Conservation (phyloP, 805 yeast genomes). For the Suhomyces faveliae region DNA sequence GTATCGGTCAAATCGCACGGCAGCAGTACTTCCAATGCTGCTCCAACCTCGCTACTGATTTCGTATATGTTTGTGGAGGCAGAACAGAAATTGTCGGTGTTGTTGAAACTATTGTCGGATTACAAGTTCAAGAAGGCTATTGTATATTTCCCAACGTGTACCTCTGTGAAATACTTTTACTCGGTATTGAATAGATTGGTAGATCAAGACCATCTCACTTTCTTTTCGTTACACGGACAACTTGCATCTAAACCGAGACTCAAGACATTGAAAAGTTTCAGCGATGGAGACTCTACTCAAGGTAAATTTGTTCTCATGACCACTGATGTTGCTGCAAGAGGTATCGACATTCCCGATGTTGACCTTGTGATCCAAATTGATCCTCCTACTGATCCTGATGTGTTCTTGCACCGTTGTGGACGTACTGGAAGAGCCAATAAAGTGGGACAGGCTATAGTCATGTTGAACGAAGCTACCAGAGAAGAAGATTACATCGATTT, state of each 20-base stretch:
- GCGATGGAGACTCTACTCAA: constrained; percentile 39
- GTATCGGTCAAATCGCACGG: constrained; percentile 64
- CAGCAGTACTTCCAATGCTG: constrained; percentile 30
- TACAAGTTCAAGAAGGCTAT: constrained; percentile 74
- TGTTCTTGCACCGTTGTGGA: constrained; percentile 91
- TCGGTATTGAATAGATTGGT: constrained; percentile 47
- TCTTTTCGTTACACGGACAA: constrained; percentile 89
- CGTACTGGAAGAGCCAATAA: constrained; percentile 92
- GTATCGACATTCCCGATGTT: constrained; percentile 92
- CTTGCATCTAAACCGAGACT: constrained; percentile 76
- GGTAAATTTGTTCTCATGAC: constrained; percentile 70
- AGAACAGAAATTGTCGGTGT: constrained; percentile 55
- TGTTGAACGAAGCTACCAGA: constrained; percentile 65
- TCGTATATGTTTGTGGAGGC: constrained; percentile 61
- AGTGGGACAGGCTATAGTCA: constrained; percentile 72
- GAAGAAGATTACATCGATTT: constrained; percentile 83
- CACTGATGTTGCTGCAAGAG: constrained; percentile 98
- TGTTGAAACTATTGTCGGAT: constrained; percentile 52
- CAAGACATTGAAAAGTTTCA: constrained; percentile 65
- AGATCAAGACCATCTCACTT: constrained; percentile 31
- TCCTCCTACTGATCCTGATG: constrained; percentile 91
- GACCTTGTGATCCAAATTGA: constrained; percentile 92
- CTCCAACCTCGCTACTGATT: constrained; percentile 66
- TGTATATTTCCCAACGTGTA: constrained; percentile 91
- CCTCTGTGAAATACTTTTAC: constrained; percentile 76